Base-by-base conservation (phyloP, 768 basidiomycete species). In the Brasilioporus rufonigricans region DNA sequence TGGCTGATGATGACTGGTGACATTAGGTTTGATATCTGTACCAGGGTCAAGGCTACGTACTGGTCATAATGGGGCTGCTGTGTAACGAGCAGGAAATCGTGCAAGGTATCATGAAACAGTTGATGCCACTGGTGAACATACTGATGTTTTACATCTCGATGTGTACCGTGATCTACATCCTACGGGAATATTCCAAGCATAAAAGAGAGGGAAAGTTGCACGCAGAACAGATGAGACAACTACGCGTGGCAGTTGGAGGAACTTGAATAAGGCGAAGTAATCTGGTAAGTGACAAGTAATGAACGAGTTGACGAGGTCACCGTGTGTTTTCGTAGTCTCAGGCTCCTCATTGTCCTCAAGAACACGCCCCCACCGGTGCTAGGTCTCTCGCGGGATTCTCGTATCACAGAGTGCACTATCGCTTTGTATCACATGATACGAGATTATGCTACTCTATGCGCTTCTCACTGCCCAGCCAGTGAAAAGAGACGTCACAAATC, bases 151-250 rank as follows among this genome's bases (percentile, higher is more conserved):
- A 56, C 53, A 57, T 61, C 4, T 4, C 48, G 13, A 26, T 54
- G 29, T 64, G 58, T 45, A 62, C 65, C 1, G 26, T 58, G 55
- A 58, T 40, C 32, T 67, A 60, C 39, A 24, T 64, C 27, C 13
- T 58, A 11, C 56, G 66, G 27, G 44, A 50, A 45, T 53, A 16
- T 21, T 44, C 43, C n/a, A 64, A 60, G 52, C 59, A 67, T 19
- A 54, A 2, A 29, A 66, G 67, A 32, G 65, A 66, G 38, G 41
- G 52, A 35, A 49, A 14, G 48, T 18, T 61, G n/a, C 41, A 69
- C 27, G 21, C 19, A 14, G 62, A 58, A 21, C 54, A 66, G 26
- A 21, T 60, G 39, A 61, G 19, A 44, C 57, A 49, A 21, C n/a
- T 61, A 9, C 46, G 48, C 9, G 38, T 0, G 40, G 32, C 6